phyloP scores from a whole-genome alignment of 306 rosid genomes.

The Pueraria montana region DNA sequence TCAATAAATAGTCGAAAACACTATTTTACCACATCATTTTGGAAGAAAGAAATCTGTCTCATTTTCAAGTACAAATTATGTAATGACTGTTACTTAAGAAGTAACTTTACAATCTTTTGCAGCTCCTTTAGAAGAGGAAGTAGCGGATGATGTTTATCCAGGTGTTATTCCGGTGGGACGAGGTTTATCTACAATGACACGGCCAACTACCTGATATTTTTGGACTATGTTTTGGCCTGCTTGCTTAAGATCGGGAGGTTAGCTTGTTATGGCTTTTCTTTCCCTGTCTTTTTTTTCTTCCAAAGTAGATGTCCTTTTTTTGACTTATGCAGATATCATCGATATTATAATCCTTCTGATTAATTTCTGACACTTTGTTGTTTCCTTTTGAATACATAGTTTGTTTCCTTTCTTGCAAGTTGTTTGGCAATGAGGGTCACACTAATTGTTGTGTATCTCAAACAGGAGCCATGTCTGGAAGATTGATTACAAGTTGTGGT shows the following conservation, averaged over 20 bases:
- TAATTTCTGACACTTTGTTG: slow-evolving; percentile 9
- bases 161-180: slow-evolving; percentile 88
- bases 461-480: slow-evolving; percentile 49
- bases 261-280: slow-evolving; percentile 21
- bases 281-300: not conserved
- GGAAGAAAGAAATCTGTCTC: slow-evolving; percentile 1
- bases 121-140: slow-evolving; percentile 76
- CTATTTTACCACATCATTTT: slow-evolving; percentile 9
- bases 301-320: slow-evolving; percentile 3
- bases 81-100: slow-evolving; percentile 8
- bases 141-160: slow-evolving; percentile 68
- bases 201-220: slow-evolving; percentile 83
- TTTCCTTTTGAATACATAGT: slow-evolving; percentile 21
- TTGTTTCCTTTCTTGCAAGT: slow-evolving; percentile 2
- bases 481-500: slow-evolving; percentile 14
- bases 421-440: not conserved
- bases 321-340: not conserved
- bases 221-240: slow-evolving; percentile 33
- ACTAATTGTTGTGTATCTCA: slow-evolving; percentile 16
- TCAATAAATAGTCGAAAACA: not conserved
- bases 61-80: slow-evolving; percentile 8
- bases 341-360: not conserved
- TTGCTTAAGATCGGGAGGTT: slow-evolving; percentile 47
- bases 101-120: slow-evolving; percentile 45
- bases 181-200: slow-evolving; percentile 95